phyloP scores from a whole-genome alignment of 352 stramenopile genomes.

The Pelagophyceae sp. region DNA sequence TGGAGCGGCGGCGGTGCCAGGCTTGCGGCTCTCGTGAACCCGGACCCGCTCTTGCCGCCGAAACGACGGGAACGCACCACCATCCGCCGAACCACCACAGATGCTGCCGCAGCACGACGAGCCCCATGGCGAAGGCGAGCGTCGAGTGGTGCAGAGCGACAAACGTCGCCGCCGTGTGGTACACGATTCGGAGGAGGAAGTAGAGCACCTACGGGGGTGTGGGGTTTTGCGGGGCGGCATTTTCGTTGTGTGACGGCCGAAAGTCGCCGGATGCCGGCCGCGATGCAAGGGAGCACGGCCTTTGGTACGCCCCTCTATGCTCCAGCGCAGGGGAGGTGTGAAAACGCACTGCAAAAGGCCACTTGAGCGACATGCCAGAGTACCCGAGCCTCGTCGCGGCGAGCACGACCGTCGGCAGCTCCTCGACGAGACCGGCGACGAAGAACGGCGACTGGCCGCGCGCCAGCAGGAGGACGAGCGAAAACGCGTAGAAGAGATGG shows the following conservation, averaged over 20 bases:
- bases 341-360: too few relatives aligned
- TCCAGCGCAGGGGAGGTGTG: too few relatives aligned
- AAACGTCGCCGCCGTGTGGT: constrained; percentile 11
- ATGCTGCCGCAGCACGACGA: constrained; percentile 1
- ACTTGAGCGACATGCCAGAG: too few relatives aligned
- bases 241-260: too few relatives aligned
- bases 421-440: constrained; percentile 6
- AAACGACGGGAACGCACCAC: too few relatives aligned
- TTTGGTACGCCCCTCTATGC: too few relatives aligned
- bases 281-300: too few relatives aligned
- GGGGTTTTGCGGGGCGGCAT: not conserved
- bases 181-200: constrained; percentile 9
- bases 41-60: not conserved
- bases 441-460: not conserved
- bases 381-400: not conserved
- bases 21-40: not conserved
- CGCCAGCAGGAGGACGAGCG: not conserved
- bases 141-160: not conserved
- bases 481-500: not conserved
- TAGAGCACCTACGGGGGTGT: too few relatives aligned
- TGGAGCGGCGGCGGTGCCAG: too few relatives aligned
- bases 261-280: too few relatives aligned
- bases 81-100: constrained; percentile 14
- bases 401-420: not conserved
- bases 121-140: not conserved